Conservation (phyloP, 2,329 filamentous ascomycete species). For the Fusarium albidum region DNA sequence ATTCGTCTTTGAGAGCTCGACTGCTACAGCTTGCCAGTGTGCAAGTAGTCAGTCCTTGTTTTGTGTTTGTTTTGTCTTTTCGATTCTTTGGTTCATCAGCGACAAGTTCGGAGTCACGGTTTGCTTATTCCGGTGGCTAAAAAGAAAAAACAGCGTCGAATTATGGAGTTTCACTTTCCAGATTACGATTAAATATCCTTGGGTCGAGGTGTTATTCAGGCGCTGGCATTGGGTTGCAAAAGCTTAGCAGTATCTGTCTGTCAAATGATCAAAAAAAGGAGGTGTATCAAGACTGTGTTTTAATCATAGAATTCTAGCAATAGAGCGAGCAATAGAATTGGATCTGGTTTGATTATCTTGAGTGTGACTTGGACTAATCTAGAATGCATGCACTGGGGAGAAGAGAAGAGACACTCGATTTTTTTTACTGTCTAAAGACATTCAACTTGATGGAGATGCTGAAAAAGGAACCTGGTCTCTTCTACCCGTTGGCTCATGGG, state of each 20-base stretch:
- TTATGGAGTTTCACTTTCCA: not conserved
- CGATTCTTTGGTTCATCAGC: not conserved
- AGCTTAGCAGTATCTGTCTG: not conserved
- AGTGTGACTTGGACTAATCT: not conserved
- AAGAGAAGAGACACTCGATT: not conserved
- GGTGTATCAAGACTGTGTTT: not conserved
- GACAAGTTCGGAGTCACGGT: slow-evolving; percentile 17
- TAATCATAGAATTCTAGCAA: not conserved
- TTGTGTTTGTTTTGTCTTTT: not conserved
- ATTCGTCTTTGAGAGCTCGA: slow-evolving; percentile 3
- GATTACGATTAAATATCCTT: slow-evolving; percentile 22
- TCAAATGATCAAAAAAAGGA: slow-evolving; percentile 4
- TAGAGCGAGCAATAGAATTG: slow-evolving; percentile 16
- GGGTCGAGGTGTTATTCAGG: slow-evolving; percentile 1
- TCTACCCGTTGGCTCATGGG: not conserved
- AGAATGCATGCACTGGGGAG: not conserved
- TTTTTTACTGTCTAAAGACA: not conserved
- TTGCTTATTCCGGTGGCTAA: slow-evolving; percentile 7
- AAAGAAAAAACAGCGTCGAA: slow-evolving; percentile 4
- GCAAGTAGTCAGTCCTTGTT: slow-evolving; percentile 5
- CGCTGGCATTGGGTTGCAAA: slow-evolving; percentile 14
- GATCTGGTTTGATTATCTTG: not conserved
- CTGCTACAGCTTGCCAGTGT: not conserved
- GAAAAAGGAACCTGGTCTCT: not conserved
- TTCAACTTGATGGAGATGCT: not conserved